Conservation (phyloP, 2,329 filamentous ascomycete species). For the Mariannaea sp. region DNA sequence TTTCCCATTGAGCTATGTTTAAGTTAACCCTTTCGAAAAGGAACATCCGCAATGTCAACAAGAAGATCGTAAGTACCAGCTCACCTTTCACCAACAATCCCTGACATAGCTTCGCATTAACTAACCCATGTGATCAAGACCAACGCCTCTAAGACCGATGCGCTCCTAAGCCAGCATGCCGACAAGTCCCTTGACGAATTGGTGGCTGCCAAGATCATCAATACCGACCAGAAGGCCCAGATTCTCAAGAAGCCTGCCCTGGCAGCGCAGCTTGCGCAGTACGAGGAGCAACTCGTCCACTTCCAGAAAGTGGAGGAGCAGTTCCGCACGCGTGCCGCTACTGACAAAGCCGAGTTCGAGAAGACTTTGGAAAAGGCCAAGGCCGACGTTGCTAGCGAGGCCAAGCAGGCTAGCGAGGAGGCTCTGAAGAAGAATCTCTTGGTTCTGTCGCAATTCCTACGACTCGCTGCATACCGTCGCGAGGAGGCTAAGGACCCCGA, state of each 20-base stretch:
- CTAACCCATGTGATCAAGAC: conserved; percentile 52
- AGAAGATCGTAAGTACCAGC: conserved; percentile 78
- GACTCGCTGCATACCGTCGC: conserved; percentile 76
- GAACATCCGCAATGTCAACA: conserved; percentile 88
- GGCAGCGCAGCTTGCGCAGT: conserved; percentile 68
- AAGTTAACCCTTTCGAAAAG: conserved; percentile 52
- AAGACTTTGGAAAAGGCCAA: conserved; percentile 62
- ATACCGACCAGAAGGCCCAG: conserved; percentile 78
- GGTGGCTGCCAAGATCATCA: conserved; percentile 73
- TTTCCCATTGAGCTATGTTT: background rate
- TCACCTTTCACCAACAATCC: conserved; percentile 20
- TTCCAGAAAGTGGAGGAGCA: conserved; percentile 78
- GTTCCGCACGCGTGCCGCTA: conserved; percentile 63
- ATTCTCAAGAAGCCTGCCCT: conserved; percentile 77
- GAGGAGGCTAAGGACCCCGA: conserved; percentile 68
- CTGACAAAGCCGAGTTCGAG: conserved; percentile 65
- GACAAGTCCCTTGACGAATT: conserved; percentile 75
- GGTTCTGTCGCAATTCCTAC: conserved; percentile 77
- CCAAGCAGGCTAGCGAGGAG: conserved; percentile 56
- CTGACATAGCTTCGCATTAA: conserved; percentile 25
- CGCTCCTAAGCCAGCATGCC: conserved; percentile 70
- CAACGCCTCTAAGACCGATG: conserved; percentile 74
- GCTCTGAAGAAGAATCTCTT: conserved; percentile 68
- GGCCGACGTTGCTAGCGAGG: conserved; percentile 56
- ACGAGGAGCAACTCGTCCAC: conserved; percentile 75